phyloP scores from a whole-genome alignment of 2,329 filamentous ascomycete genomes.

The Penicillium freii region DNA sequence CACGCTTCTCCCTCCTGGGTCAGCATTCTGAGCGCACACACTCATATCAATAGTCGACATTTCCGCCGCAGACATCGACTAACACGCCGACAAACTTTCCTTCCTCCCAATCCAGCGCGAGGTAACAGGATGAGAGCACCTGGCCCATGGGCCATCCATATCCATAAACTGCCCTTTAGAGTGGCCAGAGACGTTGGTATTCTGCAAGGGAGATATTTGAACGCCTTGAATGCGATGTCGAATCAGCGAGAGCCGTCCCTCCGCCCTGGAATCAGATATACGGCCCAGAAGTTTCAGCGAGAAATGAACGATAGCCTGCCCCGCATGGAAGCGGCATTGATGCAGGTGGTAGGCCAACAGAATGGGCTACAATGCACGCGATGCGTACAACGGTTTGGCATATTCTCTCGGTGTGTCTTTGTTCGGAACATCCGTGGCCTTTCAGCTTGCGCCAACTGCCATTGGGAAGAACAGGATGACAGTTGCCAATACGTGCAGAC shows the following conservation, averaged over 20 bases:
- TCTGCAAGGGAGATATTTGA: background rate
- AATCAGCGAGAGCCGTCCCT: background rate
- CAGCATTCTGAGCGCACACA: background rate
- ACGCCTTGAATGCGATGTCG: background rate
- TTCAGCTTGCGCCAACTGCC: background rate
- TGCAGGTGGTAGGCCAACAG: background rate
- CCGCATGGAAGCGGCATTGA: background rate
- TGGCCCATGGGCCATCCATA: background rate
- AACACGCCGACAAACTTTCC: background rate
- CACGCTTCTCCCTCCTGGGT: background rate
- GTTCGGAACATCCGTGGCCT: background rate
- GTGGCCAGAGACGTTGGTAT: background rate
- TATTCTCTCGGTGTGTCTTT: background rate
- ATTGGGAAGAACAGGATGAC: background rate
- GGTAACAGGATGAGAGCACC: background rate
- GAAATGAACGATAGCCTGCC: background rate
- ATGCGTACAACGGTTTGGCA: background rate
- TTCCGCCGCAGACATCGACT: background rate
- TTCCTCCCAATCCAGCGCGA: background rate
- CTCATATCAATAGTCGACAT: background rate
- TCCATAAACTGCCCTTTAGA: background rate
- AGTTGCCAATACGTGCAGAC: background rate
- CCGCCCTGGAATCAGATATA: background rate
- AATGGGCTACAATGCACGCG: background rate
- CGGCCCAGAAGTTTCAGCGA: background rate